Percentiles rank a stretch among this genome's conserved stretches.
These are phyloP conservation scores for Diplodia intermedia DNA, from an alignment of 2,329 filamentous ascomycete genomes.

Conservation along the genomic window DNA sequence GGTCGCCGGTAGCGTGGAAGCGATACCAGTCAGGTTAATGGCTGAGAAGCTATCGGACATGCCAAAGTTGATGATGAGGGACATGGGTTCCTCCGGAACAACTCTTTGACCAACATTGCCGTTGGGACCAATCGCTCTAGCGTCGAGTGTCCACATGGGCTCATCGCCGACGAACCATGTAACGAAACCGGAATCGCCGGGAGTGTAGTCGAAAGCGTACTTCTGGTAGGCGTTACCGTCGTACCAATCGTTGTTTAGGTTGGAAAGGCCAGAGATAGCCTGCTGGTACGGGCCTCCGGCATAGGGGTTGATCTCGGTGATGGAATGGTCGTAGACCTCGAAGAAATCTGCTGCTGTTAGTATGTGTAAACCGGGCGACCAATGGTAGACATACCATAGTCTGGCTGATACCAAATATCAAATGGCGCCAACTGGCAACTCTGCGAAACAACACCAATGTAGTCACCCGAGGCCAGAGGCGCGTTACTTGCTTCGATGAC, in stretches of 20 bases:
- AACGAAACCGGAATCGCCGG: constrained; percentile 65
- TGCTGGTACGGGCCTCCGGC: constrained; percentile 63
- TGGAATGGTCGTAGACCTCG: constrained; percentile 67
- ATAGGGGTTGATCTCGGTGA: constrained; percentile 60
- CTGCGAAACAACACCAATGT: constrained; percentile 69
- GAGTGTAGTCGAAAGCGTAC: constrained; percentile 63
- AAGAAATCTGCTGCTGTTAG: constrained; percentile 59
- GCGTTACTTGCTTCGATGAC: constrained; percentile 71
- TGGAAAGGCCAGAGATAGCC: constrained; percentile 62
- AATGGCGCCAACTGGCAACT: constrained; percentile 73
- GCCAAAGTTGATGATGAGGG: constrained; percentile 72
- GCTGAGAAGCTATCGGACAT: constrained; percentile 71
- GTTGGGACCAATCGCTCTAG: constrained; percentile 67
- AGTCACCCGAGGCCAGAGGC: constrained; percentile 58
- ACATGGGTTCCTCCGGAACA: constrained; percentile 72
- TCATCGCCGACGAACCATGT: constrained; percentile 73
- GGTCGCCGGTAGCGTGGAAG: constrained; percentile 64
- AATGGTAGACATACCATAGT: constrained; percentile 49
- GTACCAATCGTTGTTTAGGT: constrained; percentile 63
- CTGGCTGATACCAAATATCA: constrained; percentile 72
- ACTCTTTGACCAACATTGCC: constrained; percentile 72
- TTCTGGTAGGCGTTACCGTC: constrained; percentile 62
- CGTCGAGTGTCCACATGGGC: constrained; percentile 69
- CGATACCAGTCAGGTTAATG: constrained; percentile 65
- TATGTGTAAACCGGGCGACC: not conserved